Evolutionary conservation across 495 filamentous ascomycete genomes (phyloP).

Genomic region (Parathielavia appendiculata): DNA sequence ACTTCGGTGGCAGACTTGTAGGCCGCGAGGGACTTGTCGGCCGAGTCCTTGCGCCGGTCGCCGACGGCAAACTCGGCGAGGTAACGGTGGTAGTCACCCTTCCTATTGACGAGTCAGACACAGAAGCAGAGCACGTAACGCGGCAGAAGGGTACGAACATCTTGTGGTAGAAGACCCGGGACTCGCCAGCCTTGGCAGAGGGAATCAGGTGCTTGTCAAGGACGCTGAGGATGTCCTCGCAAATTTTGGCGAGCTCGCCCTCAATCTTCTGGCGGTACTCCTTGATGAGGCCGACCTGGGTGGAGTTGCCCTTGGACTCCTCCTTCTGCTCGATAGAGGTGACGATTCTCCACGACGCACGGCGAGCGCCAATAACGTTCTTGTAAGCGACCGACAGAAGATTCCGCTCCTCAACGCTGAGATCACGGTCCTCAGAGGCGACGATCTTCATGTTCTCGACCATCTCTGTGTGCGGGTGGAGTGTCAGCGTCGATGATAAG

Average conservation of each 20-base stretch:
- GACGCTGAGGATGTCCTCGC: constrained; percentile 96
- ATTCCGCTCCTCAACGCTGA: constrained; percentile 98
- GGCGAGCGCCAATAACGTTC: constrained; percentile 98
- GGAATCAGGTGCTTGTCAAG: constrained; percentile 95
- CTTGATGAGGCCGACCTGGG: constrained; percentile 92
- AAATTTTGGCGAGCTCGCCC: constrained; percentile 97
- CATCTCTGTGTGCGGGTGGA: constrained; percentile 66
- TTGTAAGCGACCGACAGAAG: constrained; percentile 99
- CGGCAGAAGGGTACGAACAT: constrained; percentile 58
- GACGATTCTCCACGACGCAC: constrained; percentile 99
- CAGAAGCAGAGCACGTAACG: background rate
- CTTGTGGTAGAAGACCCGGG: constrained; percentile 99
- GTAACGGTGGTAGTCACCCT: constrained; percentile 99
- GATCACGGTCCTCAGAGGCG: constrained; percentile 92
- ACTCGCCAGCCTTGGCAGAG: constrained; percentile 93
- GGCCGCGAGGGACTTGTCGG: constrained; percentile 93
- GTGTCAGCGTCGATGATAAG: constrained; percentile 21
- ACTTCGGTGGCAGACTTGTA: constrained; percentile 99
- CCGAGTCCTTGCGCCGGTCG: constrained; percentile 95
- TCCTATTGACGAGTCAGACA: constrained; percentile 57
- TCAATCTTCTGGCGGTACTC: constrained; percentile 99
- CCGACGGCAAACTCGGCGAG: constrained; percentile 97
- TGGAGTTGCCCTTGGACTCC: constrained; percentile 97
- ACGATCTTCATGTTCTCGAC: constrained; percentile 99
- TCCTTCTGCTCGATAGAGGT: constrained; percentile 99